phyloP scores from a whole-genome alignment of 768 basidiomycete species.

The Mrakia gelida region DNA sequence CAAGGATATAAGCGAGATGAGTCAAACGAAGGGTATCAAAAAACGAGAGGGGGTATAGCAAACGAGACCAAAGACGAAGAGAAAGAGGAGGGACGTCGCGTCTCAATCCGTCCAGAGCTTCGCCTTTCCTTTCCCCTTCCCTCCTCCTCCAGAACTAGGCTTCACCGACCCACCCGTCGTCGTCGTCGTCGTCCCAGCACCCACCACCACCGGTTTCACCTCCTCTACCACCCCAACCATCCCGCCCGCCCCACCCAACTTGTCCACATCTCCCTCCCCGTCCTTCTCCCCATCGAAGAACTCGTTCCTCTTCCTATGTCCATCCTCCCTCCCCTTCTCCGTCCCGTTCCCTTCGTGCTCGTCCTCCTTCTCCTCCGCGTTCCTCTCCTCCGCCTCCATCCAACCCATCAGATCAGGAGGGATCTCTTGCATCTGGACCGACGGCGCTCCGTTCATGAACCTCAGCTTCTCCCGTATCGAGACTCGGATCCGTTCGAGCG shows the following conservation, averaged over 20 bases:
- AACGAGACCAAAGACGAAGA: background rate
- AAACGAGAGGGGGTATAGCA: background rate
- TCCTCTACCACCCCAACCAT: background rate
- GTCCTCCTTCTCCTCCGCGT: constrained; percentile 64
- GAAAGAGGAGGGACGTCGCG: background rate
- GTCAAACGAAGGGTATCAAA: background rate
- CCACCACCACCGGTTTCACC: background rate
- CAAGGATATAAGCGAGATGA: background rate
- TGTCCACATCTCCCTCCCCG: constrained; percentile 50
- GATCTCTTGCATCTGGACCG: constrained; percentile 92
- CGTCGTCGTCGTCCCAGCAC: background rate
- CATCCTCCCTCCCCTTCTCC: constrained; percentile 45
- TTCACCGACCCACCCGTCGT: background rate
- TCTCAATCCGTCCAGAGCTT: background rate
- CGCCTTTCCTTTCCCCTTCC: constrained; percentile 2
- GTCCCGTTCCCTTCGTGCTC: constrained; percentile 45
- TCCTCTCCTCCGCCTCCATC: constrained; percentile 66
- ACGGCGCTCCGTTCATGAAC: constrained; percentile 92
- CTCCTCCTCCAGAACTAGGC: background rate
- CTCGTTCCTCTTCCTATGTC: constrained; percentile 59
- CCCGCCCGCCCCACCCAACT: background rate
- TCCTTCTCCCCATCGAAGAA: constrained; percentile 71
- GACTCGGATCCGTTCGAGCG: constrained; percentile 80
- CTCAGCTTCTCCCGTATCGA: constrained; percentile 80
- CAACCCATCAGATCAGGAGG: constrained; percentile 81